Evolutionary conservation across 805 yeast species (phyloP), one percentile per base, ranked within the genome.

Genomic region (Kodamaea nitidulidarum): DNA sequence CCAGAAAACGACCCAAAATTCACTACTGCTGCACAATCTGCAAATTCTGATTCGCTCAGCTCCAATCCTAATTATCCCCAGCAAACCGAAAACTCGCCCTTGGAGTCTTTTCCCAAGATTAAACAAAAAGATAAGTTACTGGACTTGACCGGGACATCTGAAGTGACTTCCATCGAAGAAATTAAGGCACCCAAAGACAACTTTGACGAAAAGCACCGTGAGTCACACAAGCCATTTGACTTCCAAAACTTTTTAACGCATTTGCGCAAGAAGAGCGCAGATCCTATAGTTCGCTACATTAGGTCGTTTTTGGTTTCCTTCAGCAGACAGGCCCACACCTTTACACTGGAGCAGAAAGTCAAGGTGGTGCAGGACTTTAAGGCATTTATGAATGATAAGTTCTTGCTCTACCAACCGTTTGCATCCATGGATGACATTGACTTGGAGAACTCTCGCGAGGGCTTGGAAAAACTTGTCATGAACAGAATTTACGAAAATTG

Each of bases 401-500:
- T 86, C 60, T 46, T 59, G 2, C 56, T 67, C 11, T 80, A 69
- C 50, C 84, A 83, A 45, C 97, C 97, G 1, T 91, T 93, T 58
- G 72, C 77, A 15, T 64, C 76, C 2, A 72, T 87, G 67, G 67
- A 61, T 31, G 79, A 78, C 12, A 75, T 70, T 2, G 68, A 69
- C 15, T 63, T 85, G 36, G 79, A 72, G 27, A 88, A 90, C 54
- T 81, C 95, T 2, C 67, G 81, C 48, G 97, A 88, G 50, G 98
- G 98, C 0, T 71, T 93, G 51, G 99, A 93, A 60, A 93, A 93
- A 58, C 70, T 93, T 31, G 72, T 95, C 7, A 87, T 90, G 95
- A 90, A 91, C 40, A 72, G 95, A 46, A 61, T 95, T 2, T 90
- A 88, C 57, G 69, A 70, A 1, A 77, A 75, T 39, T 83, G 91